Conservation (phyloP, 2,329 filamentous ascomycete genomes). For the Daldinia sp. region DNA sequence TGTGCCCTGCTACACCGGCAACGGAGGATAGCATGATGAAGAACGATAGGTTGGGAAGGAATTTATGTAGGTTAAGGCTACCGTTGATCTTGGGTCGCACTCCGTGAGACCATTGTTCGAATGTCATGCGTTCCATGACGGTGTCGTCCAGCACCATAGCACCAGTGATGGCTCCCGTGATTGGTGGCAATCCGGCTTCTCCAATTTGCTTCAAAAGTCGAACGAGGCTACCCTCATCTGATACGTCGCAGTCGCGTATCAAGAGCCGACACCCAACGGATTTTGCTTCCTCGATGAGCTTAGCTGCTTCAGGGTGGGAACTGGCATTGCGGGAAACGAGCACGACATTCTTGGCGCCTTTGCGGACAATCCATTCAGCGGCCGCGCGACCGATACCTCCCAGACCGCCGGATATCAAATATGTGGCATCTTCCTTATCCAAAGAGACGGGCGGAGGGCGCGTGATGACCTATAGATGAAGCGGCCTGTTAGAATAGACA, state of each 20-base stretch:
- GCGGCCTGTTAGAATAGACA: constrained; percentile 14
- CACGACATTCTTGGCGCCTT: constrained; percentile 45
- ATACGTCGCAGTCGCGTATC: constrained; percentile 22
- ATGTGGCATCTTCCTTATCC: constrained; percentile 46
- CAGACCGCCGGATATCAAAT: constrained; percentile 46
- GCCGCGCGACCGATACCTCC: constrained; percentile 44
- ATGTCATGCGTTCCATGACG: constrained; percentile 31
- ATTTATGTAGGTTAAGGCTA: constrained; percentile 39
- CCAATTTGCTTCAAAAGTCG: neutral
- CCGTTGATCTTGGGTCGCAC: constrained; percentile 26
- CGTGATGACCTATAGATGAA: neutral
- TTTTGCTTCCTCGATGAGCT: neutral
- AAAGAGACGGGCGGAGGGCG: neutral
- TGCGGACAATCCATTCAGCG: constrained; percentile 38
- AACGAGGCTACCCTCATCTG: constrained; percentile 11
- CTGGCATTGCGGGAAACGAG: constrained; percentile 41
- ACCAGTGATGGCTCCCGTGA: constrained; percentile 26
- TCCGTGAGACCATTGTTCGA: constrained; percentile 8
- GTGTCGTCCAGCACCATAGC: constrained; percentile 30
- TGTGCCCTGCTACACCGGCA: constrained; percentile 48
- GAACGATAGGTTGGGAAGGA: constrained; percentile 44
- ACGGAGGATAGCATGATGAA: constrained; percentile 53
- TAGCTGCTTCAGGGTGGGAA: neutral
- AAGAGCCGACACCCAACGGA: neutral
- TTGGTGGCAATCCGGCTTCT: constrained; percentile 8